Evolutionary conservation across 345 rosid species (phyloP).

Genomic region (rapeseed (Brassica napus)): DNA sequence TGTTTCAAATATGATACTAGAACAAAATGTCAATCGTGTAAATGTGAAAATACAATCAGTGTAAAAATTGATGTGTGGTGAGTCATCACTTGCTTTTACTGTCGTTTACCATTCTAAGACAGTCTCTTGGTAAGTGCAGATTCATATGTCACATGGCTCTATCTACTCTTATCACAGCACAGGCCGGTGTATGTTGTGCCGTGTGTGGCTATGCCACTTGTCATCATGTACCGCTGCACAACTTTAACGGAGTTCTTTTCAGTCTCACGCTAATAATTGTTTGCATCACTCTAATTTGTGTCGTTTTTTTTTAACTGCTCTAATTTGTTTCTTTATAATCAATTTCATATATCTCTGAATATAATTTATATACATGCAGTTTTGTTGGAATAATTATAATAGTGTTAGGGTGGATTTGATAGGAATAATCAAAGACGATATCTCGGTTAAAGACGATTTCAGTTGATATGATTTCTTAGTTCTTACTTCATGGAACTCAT

Average conservation of each 20-base stretch:
- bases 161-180: conserved; percentile 22
- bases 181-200: conserved; percentile 17
- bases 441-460: background rate
- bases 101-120: conserved; percentile 38
- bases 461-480: background rate
- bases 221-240: conserved; percentile 17
- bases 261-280: background rate
- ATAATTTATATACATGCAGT: background rate
- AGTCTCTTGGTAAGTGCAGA: conserved; percentile 22
- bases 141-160: conserved; percentile 27
- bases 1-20: background rate
- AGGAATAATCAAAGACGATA: background rate
- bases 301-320: background rate
- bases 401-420: background rate
- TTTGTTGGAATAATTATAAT: background rate
- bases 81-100: conserved; percentile 37
- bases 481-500: background rate
- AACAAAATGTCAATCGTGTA: conserved; percentile 10
- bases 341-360: background rate
- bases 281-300: background rate
- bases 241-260: background rate
- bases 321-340: background rate
- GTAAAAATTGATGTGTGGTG: conserved; percentile 1
- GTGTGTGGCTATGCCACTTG: conserved; percentile 29
- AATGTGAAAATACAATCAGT: conserved; percentile 12